Percentiles rank a stretch among this genome's conserved stretches.
Evolutionary conservation across 352 stramenopile genomes (phyloP).

Genomic region (Phytophthora kernoviae): DNA sequence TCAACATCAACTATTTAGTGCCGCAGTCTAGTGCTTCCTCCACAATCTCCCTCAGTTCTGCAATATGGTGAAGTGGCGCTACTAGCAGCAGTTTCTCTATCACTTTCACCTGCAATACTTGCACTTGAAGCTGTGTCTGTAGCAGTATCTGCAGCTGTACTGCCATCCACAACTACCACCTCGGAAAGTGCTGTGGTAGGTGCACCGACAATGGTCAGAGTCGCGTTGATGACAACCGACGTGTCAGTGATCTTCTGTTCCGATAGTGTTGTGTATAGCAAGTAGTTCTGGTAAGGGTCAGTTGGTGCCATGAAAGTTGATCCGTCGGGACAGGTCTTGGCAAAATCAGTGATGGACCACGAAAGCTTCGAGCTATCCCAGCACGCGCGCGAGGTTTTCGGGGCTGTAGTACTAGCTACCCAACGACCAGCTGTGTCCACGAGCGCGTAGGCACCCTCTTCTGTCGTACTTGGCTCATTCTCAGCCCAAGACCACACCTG

Average conservation of each 20-base stretch:
- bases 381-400: slow-evolving; percentile 41
- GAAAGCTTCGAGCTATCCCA: slow-evolving; percentile 36
- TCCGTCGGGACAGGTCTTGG: slow-evolving; percentile 28
- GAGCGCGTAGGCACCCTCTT: slow-evolving; percentile 28
- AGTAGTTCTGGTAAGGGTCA: slow-evolving; percentile 62
- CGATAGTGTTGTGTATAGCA: slow-evolving; percentile 42
- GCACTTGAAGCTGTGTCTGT: not conserved
- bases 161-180: slow-evolving; percentile 11
- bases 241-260: slow-evolving; percentile 38
- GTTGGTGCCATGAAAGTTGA: slow-evolving; percentile 37
- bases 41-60: too few species aligned
- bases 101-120: too few species aligned
- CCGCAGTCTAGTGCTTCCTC: too few species aligned
- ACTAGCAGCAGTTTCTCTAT: too few species aligned
- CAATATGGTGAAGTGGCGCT: too few species aligned
- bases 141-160: not conserved
- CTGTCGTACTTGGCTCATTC: slow-evolving; percentile 45
- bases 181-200: slow-evolving; percentile 21
- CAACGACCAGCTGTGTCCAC: slow-evolving; percentile 48
- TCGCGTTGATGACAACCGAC: slow-evolving; percentile 52
- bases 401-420: slow-evolving; percentile 31
- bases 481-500: slow-evolving; percentile 63
- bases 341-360: slow-evolving; percentile 47
- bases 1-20: too few species aligned
- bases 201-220: slow-evolving; percentile 26